A percentile compares a stretch with the other conserved stretches of the same genome.
Evolutionary conservation across 2,329 filamentous ascomycete genomes (phyloP).

Genomic region (Claviceps sp.): DNA sequence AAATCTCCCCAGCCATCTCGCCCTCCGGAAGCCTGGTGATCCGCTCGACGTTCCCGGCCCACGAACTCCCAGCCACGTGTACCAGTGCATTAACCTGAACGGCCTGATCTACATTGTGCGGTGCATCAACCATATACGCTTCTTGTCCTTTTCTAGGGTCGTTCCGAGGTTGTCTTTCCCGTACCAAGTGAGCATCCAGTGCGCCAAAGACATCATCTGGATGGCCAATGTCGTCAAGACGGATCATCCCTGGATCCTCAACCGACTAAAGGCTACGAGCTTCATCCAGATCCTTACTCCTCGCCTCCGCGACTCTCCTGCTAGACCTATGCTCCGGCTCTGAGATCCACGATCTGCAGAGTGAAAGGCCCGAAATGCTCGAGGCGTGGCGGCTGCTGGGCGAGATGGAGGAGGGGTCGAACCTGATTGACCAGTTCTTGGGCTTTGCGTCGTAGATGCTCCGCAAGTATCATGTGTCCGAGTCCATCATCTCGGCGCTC

Average conservation of each 20-base stretch:
- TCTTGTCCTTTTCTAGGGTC: background rate
- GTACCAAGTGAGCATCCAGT: background rate
- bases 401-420: conserved; percentile 2
- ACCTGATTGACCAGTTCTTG: conserved; percentile 3
- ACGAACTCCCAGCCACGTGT: background rate
- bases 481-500: conserved; percentile 1
- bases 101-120: conserved; percentile 1
- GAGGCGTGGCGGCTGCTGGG: conserved; percentile 2
- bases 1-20: conserved; percentile 2
- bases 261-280: background rate
- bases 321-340: conserved; percentile 3
- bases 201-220: conserved; percentile 2
- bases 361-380: conserved; percentile 1
- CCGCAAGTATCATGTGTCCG: background rate
- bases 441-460: conserved; percentile 4
- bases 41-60: background rate
- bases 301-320: conserved; percentile 2
- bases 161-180: conserved; percentile 1
- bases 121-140: conserved; percentile 3
- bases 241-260: background rate
- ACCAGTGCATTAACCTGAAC: conserved; percentile 4
- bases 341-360: background rate
- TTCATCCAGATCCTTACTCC: background rate
- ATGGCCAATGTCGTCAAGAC: background rate
- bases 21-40: background rate